Base-by-base conservation (phyloP, 371 early-diverging fungal genomes). In the Mortierella sp. region DNA sequence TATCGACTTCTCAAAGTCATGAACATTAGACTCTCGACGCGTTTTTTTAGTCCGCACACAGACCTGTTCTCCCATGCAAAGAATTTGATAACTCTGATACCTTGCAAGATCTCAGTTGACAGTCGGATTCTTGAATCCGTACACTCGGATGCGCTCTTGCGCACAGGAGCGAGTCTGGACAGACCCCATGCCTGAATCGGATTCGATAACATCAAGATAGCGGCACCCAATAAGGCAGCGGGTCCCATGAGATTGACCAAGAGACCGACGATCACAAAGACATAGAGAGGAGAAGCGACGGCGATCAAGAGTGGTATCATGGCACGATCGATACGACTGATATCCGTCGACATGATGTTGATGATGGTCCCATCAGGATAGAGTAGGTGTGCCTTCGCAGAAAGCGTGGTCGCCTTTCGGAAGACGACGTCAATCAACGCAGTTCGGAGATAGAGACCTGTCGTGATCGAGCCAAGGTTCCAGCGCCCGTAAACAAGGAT, bases 261-360 rank as follows among this genome's bases (percentile, higher is more conserved):
- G 59, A 85, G 69, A 28, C 81, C 82, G 2, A 86, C 43, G 4
- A 83, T 83, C 4, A 87, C 34, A 14, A 61, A 8, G 12, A 85
- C 71, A 37, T 66, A 76, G 28, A 87, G 59, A 0, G 87, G 86
- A 12, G 79, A 62, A 6, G 81, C 68, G 57, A 83, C 78, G 4
- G 82, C 55, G 7, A 80, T 50, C 64, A 87, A 62, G 34, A 88
- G 23, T 34, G 86, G 83, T n/a, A 82, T 57, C 39, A 79, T 52
- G 14, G 82, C 64, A 24, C 79, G 63, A 30, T 80, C 81, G 43
- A 94, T 78, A 50, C 90, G 81, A 48, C 82, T 79, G 19, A 85
- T 64, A 58, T 95, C 95, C 2, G 93, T 88, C 1, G 93, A 87
- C 60, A 94, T 86, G 32, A 95, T 64, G 73, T 90, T 94, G 54